Base-by-base conservation (phyloP, 1,139 yeast genomes). In the Pichia sp. region DNA sequence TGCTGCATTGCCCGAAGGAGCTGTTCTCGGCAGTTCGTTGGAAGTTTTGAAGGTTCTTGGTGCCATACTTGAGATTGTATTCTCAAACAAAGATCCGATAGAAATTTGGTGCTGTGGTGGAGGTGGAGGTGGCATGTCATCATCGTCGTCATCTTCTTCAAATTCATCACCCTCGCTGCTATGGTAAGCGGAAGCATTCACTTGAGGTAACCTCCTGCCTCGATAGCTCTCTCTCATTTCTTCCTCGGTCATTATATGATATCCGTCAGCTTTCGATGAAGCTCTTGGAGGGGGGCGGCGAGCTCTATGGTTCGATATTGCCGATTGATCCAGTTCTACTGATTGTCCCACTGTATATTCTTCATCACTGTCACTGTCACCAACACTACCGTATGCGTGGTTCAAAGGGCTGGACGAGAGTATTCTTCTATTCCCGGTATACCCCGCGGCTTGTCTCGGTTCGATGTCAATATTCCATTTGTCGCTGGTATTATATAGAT, bases 51-150 rank as follows among this genome's bases (percentile, higher is more conserved):
- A 16, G n/a, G 25, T 11, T 13, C 17, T 12, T 26, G 24, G 13
- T 10, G 17, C 30, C 8, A 19, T 10, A 5, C 12, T 5, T 6
- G 8, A 4, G 11, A 27, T 14, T 26, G 14, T 12, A 20, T 35
- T 35, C 5, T 45, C 47, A 36, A 38, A 39, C 9, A 42, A 14
- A 7, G 52, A 44, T 10, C 38, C 36, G 20, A 44, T 33, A 10
- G 41, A 44, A 26, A 41, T 34, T 2, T 29, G 35, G 35, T 55
- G 59, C 5, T 47, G 44, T 17, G 58, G 59, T 6, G 59, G 58
- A 3, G 41, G 38, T 2, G 58, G 54, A 3, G 58, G 54, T 9
- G 55, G 50, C 5, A 22, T 14, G 17, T 35, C 40, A 3, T 38
- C 41, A 6, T 36, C 38, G 7, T 18, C 24, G n/a, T 35, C 34